Base-by-base conservation (phyloP, 192 early-diverging fungal species). In the Entrophospora sp. region DNA sequence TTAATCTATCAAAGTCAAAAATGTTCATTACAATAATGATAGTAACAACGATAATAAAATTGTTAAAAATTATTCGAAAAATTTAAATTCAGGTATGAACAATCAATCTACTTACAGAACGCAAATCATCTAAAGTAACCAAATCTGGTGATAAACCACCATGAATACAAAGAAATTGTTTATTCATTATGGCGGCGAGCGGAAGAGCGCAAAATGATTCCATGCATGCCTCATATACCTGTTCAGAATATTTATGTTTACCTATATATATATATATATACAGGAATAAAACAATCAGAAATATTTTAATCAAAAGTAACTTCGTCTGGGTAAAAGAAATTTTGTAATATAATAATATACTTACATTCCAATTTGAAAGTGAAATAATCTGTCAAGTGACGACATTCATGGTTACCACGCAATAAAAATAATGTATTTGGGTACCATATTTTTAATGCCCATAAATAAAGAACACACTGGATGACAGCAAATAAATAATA, bases 301-400 rank as follows among this genome's bases (percentile, higher is more conserved):
- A n/a, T 13, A 20, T 57, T 10, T 36, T 22, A 20, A 2, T 55
- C 31, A n/a, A 32, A 55, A 8, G 16, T 12, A 2, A 22, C 4
- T 20, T 46, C 16, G 22, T 46, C 8, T 20, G 28, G 6, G 14
- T 13, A 14, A 3, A 27, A 2, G 16, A 37, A 31, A 28, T 42
- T 36, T 31, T 27, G 60, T 24, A 46, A 22, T 24, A 25, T 27
- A 14, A 36, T n/a, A n/a, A 43, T 20, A 38, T 34, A 49, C 81
- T 77, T 80, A 92, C 95, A 95, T 80, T 98, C 95, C n/a, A 90
- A 78, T 79, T 96, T 94, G 77, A 98, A 98, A 2, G 93, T 96
- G 71, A 96, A 98, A 72, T 96, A 95, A 67, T 96, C 92, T 6
- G 95, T 98, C 77, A 98, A 83, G 71, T 98, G 95, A 63, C 92